Evolutionary conservation across 2,329 filamentous ascomycete genomes (phyloP).

Genomic region (Pseudogymnoascus pannorum): DNA sequence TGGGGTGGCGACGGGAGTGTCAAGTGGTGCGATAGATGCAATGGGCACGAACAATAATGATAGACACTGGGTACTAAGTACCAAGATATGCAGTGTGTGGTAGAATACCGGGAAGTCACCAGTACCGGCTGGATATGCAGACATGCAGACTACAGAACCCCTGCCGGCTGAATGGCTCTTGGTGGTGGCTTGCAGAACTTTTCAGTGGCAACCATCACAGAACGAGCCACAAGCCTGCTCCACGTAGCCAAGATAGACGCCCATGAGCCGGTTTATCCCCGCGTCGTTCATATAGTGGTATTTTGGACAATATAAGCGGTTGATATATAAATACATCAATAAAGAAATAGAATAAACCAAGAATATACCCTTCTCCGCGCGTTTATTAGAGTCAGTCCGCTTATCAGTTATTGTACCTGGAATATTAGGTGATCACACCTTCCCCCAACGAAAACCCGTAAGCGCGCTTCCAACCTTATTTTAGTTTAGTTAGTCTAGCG

Average conservation of each 20-base stretch:
- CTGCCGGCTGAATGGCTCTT: neutral
- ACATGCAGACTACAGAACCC: neutral
- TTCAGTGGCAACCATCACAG: neutral
- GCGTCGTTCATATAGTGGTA: neutral
- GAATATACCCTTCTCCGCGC: neutral
- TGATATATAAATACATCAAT: neutral
- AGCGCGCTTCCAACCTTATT: constrained; percentile 2
- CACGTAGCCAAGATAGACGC: neutral
- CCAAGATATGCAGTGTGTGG: neutral
- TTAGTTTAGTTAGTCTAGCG: constrained; percentile 1
- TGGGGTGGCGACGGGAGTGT: neutral
- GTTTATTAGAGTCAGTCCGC: neutral
- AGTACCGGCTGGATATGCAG: neutral
- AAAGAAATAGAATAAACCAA: neutral
- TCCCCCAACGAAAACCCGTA: neutral
- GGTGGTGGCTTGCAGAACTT: neutral
- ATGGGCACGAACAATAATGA: neutral
- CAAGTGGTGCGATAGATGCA: neutral
- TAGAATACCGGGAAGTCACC: neutral
- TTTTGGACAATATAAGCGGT: neutral
- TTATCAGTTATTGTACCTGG: neutral
- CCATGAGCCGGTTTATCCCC: neutral
- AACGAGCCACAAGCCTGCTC: neutral
- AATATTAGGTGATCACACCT: neutral
- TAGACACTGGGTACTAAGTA: neutral